A percentile compares a stretch with the other conserved stretches of the same genome.
Evolutionary conservation across 345 rosid species (phyloP).

Genomic region (Passiflora organensis): DNA sequence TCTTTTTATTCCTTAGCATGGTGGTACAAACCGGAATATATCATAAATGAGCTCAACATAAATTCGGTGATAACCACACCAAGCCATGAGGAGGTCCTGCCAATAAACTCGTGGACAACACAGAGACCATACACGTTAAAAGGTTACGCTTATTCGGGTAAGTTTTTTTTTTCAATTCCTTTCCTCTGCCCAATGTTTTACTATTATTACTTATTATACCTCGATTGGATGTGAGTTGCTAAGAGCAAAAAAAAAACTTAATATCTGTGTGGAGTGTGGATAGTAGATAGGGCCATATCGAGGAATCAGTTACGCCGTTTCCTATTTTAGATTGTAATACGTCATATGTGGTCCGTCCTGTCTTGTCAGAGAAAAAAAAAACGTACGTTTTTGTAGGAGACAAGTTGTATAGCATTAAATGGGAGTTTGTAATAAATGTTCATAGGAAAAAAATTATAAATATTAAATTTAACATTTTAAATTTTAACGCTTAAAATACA

Average conservation of each 20-base stretch:
- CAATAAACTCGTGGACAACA: slow-evolving; percentile 76
- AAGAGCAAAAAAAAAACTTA: not conserved
- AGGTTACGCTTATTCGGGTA: slow-evolving; percentile 92
- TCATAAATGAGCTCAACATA: slow-evolving; percentile 81
- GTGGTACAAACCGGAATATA: slow-evolving; percentile 89
- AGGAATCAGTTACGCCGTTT: not conserved
- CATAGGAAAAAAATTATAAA: no score
- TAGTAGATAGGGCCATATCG: not conserved
- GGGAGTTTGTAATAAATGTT: no score
- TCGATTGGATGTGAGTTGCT: no score
- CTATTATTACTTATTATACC: no score
- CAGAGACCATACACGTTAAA: slow-evolving; percentile 69
- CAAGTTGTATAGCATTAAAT: no score
- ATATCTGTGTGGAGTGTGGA: not conserved
- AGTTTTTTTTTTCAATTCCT: slow-evolving; percentile 5
- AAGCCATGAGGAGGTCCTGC: slow-evolving; percentile 68
- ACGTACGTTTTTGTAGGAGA: no score
- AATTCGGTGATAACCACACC: slow-evolving; percentile 95
- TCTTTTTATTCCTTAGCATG: slow-evolving; percentile 41
- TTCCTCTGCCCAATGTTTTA: no score
- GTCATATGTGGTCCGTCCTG: no score
- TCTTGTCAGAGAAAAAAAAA: no score
- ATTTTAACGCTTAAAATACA: no score
- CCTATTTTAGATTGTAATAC: no score
- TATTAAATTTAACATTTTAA: no score